Percentiles rank a stretch among this genome's conserved stretches.
Evolutionary conservation across 2,329 filamentous ascomycete species (phyloP).

Genomic region (Calonectria hongkongensis): DNA sequence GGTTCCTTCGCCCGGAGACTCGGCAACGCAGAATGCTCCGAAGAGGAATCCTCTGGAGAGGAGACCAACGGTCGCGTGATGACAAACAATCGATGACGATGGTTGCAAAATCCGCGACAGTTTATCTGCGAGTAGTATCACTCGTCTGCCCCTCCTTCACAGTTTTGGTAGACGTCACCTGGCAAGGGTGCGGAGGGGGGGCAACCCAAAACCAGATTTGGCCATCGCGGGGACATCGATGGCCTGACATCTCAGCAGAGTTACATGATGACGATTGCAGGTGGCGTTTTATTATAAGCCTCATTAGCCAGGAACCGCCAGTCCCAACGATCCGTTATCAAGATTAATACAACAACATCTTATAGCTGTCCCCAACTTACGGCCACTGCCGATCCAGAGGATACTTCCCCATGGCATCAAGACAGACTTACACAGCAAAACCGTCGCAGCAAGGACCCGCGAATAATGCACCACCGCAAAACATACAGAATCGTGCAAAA

Average conservation of each 20-base stretch:
- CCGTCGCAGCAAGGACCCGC: background rate
- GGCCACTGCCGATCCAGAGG: background rate
- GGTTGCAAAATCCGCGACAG: background rate
- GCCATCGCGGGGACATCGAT: conserved; percentile 47
- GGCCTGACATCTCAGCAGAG: conserved; percentile 47
- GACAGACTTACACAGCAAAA: background rate
- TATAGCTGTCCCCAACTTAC: conserved; percentile 5
- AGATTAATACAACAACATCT: background rate
- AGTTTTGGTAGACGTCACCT: conserved; percentile 51
- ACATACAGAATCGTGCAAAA: background rate
- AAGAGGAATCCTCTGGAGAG: background rate
- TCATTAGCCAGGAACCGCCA: conserved; percentile 13
- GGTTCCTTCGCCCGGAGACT: too few species aligned
- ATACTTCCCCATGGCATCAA: conserved; percentile 20
- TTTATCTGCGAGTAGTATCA: background rate
- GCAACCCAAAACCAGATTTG: conserved; percentile 49
- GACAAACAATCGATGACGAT: background rate
- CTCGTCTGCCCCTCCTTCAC: conserved; percentile 15
- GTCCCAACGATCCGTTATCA: background rate
- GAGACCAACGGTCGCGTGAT: background rate
- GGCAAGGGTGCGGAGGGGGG: conserved; percentile 42
- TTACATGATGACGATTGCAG: conserved; percentile 52
- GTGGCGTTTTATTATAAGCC: conserved; percentile 30
- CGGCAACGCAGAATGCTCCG: background rate
- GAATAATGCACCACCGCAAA: background rate